Evolutionary conservation across 2,329 filamentous ascomycete species (phyloP).

Genomic region (Colletotrichum spaethianum): DNA sequence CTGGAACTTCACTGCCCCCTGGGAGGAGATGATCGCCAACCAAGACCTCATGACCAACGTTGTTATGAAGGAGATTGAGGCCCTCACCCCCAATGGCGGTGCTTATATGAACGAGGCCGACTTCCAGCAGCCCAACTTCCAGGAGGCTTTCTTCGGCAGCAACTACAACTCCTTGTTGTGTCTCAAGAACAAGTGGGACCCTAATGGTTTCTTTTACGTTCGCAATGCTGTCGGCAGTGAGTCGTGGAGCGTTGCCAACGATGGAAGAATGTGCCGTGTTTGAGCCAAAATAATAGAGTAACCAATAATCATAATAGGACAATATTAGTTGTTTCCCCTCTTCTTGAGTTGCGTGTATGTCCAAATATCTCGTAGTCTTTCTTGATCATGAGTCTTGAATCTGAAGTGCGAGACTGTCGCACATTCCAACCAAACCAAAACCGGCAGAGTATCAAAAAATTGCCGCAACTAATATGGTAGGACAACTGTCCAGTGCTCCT

Average conservation of each 20-base stretch:
- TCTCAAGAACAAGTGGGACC: conserved; percentile 67
- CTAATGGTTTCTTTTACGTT: conserved; percentile 61
- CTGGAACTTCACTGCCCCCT: conserved; percentile 47
- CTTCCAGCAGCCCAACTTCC: conserved; percentile 61
- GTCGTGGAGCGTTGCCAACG: conserved; percentile 54
- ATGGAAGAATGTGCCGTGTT: conserved; percentile 43
- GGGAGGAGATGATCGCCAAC: conserved; percentile 48
- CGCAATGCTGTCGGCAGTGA: conserved; percentile 66
- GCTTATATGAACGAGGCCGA: conserved; percentile 68
- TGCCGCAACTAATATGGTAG: too few relatives aligned
- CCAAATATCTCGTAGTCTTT: not conserved
- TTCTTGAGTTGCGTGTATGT: conserved; percentile 35
- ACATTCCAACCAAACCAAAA: too few relatives aligned
- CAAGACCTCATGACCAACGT: conserved; percentile 46
- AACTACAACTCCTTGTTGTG: conserved; percentile 58
- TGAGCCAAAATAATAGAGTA: not conserved
- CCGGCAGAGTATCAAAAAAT: too few relatives aligned
- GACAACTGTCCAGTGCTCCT: too few relatives aligned
- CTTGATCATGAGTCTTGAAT: not conserved
- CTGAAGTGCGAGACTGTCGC: too few relatives aligned
- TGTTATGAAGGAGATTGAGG: conserved; percentile 41
- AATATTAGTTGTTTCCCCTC: not conserved
- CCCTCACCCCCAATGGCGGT: conserved; percentile 55
- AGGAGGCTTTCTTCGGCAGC: conserved; percentile 61
- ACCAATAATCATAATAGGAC: not conserved